Evolutionary conservation across 2,329 filamentous ascomycete species (phyloP).

Genomic region (Thelonectria blattea): DNA sequence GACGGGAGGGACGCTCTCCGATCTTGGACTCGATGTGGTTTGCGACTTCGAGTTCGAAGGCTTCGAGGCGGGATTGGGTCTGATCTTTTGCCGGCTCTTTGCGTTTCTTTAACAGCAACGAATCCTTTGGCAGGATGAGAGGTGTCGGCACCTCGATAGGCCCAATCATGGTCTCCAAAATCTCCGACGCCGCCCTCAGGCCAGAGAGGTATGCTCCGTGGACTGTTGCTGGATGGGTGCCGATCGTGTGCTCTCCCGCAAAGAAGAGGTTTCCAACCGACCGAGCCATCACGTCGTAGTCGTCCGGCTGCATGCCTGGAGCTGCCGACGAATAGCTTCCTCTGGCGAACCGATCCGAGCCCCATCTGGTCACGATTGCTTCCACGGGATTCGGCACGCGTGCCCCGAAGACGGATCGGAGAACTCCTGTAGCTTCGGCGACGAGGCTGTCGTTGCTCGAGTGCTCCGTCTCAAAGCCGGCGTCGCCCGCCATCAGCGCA

Average conservation of each 20-base stretch:
- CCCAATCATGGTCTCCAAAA: constrained; percentile 80
- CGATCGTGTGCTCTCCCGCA: constrained; percentile 94
- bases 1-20: constrained; percentile 76
- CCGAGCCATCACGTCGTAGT: constrained; percentile 91
- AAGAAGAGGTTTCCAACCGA: constrained; percentile 89
- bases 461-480: constrained; percentile 85
- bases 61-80: constrained; percentile 59
- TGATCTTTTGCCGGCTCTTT: constrained; percentile 58
- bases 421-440: constrained; percentile 77
- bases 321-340: constrained; percentile 96
- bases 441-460: constrained; percentile 78
- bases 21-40: constrained; percentile 62
- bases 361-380: constrained; percentile 91
- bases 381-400: constrained; percentile 80
- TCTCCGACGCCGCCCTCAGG: constrained; percentile 84
- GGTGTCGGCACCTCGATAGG: constrained; percentile 79
- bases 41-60: constrained; percentile 62
- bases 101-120: constrained; percentile 58
- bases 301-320: constrained; percentile 78
- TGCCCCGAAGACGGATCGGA: constrained; percentile 76
- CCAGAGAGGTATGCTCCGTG: constrained; percentile 96
- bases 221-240: constrained; percentile 94
- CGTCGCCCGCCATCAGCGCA: constrained; percentile 94
- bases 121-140: constrained; percentile 71
- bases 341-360: constrained; percentile 85